phyloP scores from a whole-genome alignment of 83 land plant species.

The Picea engelmannii region DNA sequence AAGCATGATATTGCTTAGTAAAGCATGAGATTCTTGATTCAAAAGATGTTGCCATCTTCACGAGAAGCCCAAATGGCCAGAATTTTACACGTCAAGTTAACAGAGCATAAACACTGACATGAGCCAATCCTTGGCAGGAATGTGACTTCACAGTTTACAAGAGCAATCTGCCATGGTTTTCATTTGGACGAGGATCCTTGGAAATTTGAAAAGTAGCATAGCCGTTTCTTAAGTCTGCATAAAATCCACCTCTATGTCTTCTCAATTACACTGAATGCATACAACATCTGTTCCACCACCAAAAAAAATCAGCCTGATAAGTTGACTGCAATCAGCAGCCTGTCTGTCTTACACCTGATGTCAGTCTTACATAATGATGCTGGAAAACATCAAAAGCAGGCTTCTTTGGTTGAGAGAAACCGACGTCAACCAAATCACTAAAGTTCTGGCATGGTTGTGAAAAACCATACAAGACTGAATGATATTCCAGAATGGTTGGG shows the following conservation, averaged over 20 bases:
- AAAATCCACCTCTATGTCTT: neutral
- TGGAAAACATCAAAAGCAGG: neutral
- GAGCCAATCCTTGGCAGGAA: neutral
- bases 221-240: neutral
- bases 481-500: slow-evolving; percentile 6
- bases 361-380: neutral
- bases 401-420: neutral
- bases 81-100: too few species aligned
- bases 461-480: neutral
- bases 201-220: neutral
- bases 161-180: neutral
- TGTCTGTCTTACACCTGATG: neutral
- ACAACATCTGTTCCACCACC: neutral
- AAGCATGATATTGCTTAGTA: neutral
- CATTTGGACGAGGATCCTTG: slow-evolving; percentile 6
- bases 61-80: neutral
- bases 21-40: neutral
- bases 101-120: neutral
- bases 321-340: neutral
- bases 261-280: neutral
- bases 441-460: neutral
- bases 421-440: neutral
- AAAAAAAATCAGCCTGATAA: neutral
- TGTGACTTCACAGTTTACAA: slow-evolving; percentile 7
- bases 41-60: neutral